A percentile compares a stretch with the other conserved stretches of the same genome.
These are phyloP conservation scores for Calophaca sinica DNA, from an alignment of 306 rosid genomes.

Conservation along the genomic window DNA sequence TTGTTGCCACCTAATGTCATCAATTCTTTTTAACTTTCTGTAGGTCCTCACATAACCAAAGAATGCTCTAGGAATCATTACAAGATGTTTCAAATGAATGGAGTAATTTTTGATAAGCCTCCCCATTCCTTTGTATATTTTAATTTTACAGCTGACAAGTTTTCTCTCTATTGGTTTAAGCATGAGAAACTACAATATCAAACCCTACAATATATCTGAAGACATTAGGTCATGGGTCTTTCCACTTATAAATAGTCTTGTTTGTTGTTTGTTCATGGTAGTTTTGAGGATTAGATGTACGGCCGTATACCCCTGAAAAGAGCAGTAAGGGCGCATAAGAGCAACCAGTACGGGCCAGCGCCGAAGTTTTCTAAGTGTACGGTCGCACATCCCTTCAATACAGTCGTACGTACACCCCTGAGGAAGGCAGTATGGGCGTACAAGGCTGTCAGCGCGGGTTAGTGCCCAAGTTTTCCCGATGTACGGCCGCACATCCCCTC, in stretches of 20 bases:
- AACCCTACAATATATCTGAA: neutral
- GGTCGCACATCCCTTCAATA: no score
- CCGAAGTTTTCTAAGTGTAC: no score
- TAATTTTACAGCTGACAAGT: neutral
- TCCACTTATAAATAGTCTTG: neutral
- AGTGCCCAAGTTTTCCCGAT: no score
- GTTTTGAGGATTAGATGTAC: slow-evolving; percentile 14
- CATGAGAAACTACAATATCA: neutral
- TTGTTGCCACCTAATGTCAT: slow-evolving; percentile 11
- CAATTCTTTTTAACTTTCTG: slow-evolving; percentile 20
- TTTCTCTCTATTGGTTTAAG: slow-evolving; percentile 23
- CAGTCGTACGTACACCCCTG: no score
- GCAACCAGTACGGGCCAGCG: no score
- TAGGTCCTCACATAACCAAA: slow-evolving; percentile 95
- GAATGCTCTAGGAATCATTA: slow-evolving; percentile 96
- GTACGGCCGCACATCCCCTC: no score
- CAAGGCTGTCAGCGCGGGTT: no score
- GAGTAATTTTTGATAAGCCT: slow-evolving; percentile 58
- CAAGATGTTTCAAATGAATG: slow-evolving; percentile 93
- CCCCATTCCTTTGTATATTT: neutral
- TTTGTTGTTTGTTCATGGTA: slow-evolving; percentile 40
- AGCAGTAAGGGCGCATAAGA: no score
- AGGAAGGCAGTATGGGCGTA: no score
- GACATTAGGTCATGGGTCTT: neutral
- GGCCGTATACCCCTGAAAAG: no score